These are phyloP conservation scores for Citrus trifoliata DNA, from an alignment of 345 rosid genomes.

Conservation along the genomic window DNA sequence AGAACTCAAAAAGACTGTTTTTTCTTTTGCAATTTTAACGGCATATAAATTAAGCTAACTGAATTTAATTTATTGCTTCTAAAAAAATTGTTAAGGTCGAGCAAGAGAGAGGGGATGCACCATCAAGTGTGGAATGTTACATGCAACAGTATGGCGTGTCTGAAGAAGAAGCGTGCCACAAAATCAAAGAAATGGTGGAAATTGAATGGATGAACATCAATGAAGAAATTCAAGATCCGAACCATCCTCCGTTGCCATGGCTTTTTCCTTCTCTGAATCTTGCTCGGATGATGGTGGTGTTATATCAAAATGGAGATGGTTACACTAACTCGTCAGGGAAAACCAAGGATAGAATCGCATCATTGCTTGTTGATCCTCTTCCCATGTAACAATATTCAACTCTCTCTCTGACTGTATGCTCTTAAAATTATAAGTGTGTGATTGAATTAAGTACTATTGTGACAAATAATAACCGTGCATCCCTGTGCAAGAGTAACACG, in stretches of 20 bases:
- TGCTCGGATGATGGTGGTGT: constrained; percentile 1
- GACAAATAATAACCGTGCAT: no score
- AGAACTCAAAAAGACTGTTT: no score
- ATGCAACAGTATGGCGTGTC: background rate
- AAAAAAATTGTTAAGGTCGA: background rate
- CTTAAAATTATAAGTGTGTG: no score
- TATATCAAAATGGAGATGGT: constrained; percentile 1
- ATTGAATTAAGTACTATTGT: no score
- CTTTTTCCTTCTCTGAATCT: background rate
- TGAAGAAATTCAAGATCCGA: constrained; percentile 5
- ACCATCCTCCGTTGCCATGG: background rate
- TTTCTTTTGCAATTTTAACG: no score
- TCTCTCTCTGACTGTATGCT: no score
- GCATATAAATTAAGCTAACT: no score
- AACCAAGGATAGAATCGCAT: background rate
- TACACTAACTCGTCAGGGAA: background rate
- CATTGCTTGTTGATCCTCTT: background rate
- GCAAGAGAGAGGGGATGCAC: constrained; percentile 2
- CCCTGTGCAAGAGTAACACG: no score
- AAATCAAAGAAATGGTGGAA: constrained; percentile 3
- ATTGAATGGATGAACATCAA: background rate
- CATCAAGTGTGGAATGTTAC: constrained; percentile 6
- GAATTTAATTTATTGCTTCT: background rate
- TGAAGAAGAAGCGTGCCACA: constrained; percentile 1
- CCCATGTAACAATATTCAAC: background rate